Evolutionary conservation across 495 filamentous ascomycete species (phyloP).

Genomic region (Podospora bellae-mahoneyi): DNA sequence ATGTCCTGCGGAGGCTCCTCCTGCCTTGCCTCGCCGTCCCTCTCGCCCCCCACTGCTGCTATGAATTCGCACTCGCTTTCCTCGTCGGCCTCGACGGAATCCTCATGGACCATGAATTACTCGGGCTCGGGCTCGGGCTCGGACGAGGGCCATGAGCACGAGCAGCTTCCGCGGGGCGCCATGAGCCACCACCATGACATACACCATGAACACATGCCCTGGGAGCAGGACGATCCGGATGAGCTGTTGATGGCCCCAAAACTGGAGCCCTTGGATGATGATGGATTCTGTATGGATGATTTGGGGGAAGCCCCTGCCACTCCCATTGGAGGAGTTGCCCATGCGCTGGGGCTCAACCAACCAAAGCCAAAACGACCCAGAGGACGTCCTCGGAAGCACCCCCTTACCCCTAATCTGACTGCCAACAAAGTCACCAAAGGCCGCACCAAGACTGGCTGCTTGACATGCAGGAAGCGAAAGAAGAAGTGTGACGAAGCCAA

Average conservation of each 20-base stretch:
- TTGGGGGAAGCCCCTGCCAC: constrained; percentile 42
- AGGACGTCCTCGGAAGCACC: constrained; percentile 83
- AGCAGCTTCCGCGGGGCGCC: background rate
- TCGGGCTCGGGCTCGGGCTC: constrained; percentile 26
- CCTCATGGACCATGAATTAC: constrained; percentile 36
- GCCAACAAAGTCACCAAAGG: constrained; percentile 72
- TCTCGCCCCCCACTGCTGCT: constrained; percentile 32
- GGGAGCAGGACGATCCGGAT: constrained; percentile 37
- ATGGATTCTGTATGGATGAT: constrained; percentile 46
- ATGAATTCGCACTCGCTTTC: constrained; percentile 34
- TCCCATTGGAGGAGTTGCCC: constrained; percentile 22
- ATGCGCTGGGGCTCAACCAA: constrained; percentile 19
- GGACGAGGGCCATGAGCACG: background rate
- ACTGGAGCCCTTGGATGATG: constrained; percentile 47
- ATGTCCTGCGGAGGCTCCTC: constrained; percentile 28
- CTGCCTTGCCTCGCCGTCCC: constrained; percentile 29
- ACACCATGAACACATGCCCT: constrained; percentile 32
- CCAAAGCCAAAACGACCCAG: constrained; percentile 56
- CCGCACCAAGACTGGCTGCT: constrained; percentile 90
- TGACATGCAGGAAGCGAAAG: constrained; percentile 86
- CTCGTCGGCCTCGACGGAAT: constrained; percentile 31
- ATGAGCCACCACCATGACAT: constrained; percentile 2
- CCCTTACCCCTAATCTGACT: constrained; percentile 49
- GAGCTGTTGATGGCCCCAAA: constrained; percentile 41
- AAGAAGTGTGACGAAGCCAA: constrained; percentile 99